These are phyloP conservation scores for Aspergillus quadricinctus DNA, from an alignment of 2,329 filamentous ascomycete genomes.

Conservation along the genomic window DNA sequence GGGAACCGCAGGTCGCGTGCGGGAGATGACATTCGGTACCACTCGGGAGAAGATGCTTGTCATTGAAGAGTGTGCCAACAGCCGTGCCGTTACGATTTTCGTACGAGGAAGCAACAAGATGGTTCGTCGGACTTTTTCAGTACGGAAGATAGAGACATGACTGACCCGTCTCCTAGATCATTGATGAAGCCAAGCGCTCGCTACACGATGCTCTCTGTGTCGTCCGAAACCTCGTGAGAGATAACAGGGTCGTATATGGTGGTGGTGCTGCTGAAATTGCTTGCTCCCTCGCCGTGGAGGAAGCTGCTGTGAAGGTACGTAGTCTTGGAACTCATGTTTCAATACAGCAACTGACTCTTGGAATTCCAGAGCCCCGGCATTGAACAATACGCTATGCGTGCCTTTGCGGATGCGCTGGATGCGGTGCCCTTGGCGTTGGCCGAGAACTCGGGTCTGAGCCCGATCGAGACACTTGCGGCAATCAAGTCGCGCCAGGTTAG, in stretches of 20 bases:
- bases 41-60: constrained; percentile 99
- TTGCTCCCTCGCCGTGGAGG: constrained; percentile 92
- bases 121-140: constrained; percentile 52
- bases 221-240: constrained; percentile 89
- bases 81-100: constrained; percentile 91
- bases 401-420: constrained; percentile 92
- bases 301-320: constrained; percentile 74
- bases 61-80: constrained; percentile 98
- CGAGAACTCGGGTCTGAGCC: constrained; percentile 93
- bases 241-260: constrained; percentile 96
- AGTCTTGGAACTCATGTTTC: background rate
- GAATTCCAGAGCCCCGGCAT: constrained; percentile 72
- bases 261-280: constrained; percentile 96
- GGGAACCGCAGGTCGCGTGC: constrained; percentile 80
- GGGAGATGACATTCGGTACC: constrained; percentile 94
- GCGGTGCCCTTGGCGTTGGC: constrained; percentile 91
- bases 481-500: constrained; percentile 97
- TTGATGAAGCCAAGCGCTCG: constrained; percentile 97
- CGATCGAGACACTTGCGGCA: constrained; percentile 89
- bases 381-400: constrained; percentile 98
- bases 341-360: constrained; percentile 7
- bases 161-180: constrained; percentile 61
- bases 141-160: background rate
- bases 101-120: constrained; percentile 99
- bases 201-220: constrained; percentile 97